Percentiles rank a stretch among this genome's conserved stretches.
These are phyloP conservation scores for Malus hybrid DNA, from an alignment of 331 rosid genomes.

Conservation along the genomic window DNA sequence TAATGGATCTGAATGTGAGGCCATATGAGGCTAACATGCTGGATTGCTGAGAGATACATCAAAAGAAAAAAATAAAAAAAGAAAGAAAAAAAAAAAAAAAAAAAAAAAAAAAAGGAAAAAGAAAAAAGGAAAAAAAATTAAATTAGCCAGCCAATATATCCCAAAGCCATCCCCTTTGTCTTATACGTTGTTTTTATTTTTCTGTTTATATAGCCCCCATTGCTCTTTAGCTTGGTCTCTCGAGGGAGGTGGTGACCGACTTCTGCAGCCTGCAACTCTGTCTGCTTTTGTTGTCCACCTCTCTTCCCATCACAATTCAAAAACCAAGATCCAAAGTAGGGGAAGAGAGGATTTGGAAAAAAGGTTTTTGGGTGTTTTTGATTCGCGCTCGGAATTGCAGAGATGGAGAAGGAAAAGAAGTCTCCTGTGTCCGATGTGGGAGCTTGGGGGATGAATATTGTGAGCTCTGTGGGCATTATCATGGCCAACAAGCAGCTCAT, in stretches of 20 bases:
- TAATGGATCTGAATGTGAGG: background rate
- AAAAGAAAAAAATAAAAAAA: background rate
- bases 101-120: background rate
- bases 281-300: slow-evolving; percentile 13
- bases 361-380: too few species aligned
- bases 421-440: slow-evolving; percentile 36
- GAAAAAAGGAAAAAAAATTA: background rate
- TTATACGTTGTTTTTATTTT: background rate
- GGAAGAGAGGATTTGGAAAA: background rate
- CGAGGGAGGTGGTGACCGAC: slow-evolving; percentile 4
- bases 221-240: background rate
- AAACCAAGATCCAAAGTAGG: background rate
- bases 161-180: slow-evolving; percentile 5
- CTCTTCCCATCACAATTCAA: background rate
- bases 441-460: slow-evolving; percentile 51
- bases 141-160: slow-evolving; percentile 14
- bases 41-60: slow-evolving; percentile 10
- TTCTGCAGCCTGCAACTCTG: slow-evolving; percentile 13
- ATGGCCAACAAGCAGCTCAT: slow-evolving; percentile 58
- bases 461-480: slow-evolving; percentile 53
- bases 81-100: background rate
- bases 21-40: slow-evolving; percentile 6
- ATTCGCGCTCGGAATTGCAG: background rate
- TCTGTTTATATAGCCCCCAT: background rate
- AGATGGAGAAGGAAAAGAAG: slow-evolving; percentile 23